Evolutionary conservation across 805 yeast species (phyloP).

Genomic region (Hanseniaspora clermontiae): DNA sequence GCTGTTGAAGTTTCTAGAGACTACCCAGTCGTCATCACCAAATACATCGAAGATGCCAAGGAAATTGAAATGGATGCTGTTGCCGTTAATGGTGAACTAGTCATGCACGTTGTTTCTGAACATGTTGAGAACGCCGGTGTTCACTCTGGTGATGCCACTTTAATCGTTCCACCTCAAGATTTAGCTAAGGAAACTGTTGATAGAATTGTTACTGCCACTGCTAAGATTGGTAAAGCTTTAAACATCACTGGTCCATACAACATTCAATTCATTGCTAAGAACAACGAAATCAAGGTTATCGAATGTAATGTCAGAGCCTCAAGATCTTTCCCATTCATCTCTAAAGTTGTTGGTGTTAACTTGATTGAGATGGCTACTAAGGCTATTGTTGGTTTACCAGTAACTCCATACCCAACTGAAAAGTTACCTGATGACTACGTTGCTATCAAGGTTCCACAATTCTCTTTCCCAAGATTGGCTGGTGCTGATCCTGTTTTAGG

Average conservation of each 20-base stretch:
- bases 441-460: slow-evolving; percentile 94
- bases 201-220: slow-evolving; percentile 77
- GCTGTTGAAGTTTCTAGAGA: slow-evolving; percentile 91
- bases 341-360: slow-evolving; percentile 91
- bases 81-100: slow-evolving; percentile 73
- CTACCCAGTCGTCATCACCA: slow-evolving; percentile 94
- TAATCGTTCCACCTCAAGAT: slow-evolving; percentile 81
- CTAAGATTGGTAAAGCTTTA: slow-evolving; percentile 88
- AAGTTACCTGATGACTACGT: slow-evolving; percentile 86
- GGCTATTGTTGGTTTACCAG: slow-evolving; percentile 80
- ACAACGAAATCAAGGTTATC: slow-evolving; percentile 75
- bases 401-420: slow-evolving; percentile 80
- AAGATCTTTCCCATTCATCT: slow-evolving; percentile 96
- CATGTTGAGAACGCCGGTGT: slow-evolving; percentile 98
- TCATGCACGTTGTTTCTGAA: slow-evolving; percentile 92
- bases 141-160: slow-evolving; percentile 97
- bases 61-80: slow-evolving; percentile 97
- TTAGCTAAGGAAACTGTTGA: slow-evolving; percentile 52
- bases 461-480: slow-evolving; percentile 89
- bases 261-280: slow-evolving; percentile 82
- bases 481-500: slow-evolving; percentile 98
- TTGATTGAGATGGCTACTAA: slow-evolving; percentile 94
- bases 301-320: slow-evolving; percentile 99
- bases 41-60: slow-evolving; percentile 88
- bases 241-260: slow-evolving; percentile 95